These are phyloP conservation scores for Torulaspora gathmanii DNA, from an alignment of 805 yeast genomes.

Conservation along the genomic window DNA sequence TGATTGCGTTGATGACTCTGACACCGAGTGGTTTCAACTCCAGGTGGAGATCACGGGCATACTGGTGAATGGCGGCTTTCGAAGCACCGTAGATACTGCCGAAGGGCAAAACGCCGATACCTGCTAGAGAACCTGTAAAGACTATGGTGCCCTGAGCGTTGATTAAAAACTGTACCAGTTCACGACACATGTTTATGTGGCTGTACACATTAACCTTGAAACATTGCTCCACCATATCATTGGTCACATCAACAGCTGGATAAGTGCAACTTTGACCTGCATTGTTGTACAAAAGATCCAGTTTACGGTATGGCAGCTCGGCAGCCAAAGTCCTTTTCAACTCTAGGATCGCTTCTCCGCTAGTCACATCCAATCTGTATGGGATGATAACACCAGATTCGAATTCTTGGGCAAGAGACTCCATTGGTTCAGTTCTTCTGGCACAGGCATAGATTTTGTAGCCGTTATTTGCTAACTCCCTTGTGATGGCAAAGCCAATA, in stretches of 20 bases:
- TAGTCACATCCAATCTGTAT: conserved; percentile 54
- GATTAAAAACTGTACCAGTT: conserved; percentile 51
- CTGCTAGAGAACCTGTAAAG: conserved; percentile 71
- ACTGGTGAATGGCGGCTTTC: conserved; percentile 74
- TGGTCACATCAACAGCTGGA: conserved; percentile 63
- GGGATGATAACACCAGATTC: conserved; percentile 40
- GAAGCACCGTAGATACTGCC: conserved; percentile 60
- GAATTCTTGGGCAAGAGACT: conserved; percentile 36
- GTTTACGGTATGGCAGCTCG: conserved; percentile 42
- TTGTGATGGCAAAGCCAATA: conserved; percentile 48
- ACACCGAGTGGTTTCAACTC: conserved; percentile 73
- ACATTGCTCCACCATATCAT: conserved; percentile 47
- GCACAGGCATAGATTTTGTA: conserved; percentile 70
- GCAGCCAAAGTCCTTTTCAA: conserved; percentile 42
- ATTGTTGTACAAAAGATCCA: conserved; percentile 65
- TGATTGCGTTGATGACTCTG: conserved; percentile 59
- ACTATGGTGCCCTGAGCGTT: conserved; percentile 64
- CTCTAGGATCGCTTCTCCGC: conserved; percentile 42
- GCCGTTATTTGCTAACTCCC: conserved; percentile 47
- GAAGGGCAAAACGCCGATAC: conserved; percentile 64
- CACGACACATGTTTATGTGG: conserved; percentile 59
- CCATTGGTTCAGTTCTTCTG: conserved; percentile 59
- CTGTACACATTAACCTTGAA: conserved; percentile 68
- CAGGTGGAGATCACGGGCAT: conserved; percentile 55
- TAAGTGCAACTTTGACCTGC: conserved; percentile 74